Evolutionary conservation across 805 yeast species (phyloP), one percentile per base, ranked within the genome.

Genomic region (Tetrapisispora namnaoensis): DNA sequence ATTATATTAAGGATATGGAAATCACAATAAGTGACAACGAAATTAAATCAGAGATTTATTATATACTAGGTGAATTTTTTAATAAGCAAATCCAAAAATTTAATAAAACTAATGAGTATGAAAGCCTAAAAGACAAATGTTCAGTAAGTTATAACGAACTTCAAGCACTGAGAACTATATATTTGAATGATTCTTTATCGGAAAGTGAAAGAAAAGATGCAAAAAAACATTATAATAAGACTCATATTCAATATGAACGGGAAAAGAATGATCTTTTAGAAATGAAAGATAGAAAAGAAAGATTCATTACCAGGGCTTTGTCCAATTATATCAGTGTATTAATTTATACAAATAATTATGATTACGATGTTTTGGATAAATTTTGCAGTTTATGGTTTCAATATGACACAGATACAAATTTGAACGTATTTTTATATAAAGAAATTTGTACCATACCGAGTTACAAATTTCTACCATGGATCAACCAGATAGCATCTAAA

Each of bases 371-470:
- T 45, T 68, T 83, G 28, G 95, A 87, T 59, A 77, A 86, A 49
- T 83, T 90, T 52, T 83, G 90, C 63, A 84, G 90, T 0, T 63
- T 91, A 11, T 91, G 97, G 95, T 70, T 91, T 37, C 85, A 82
- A 51, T 74, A 79, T 54, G 72, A 80, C 2, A 60, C 62, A 6
- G 70, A 71, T 34, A 73, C 64, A 1, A 62, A 58, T 0, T 66
- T 84, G 5, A 82, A 78, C 53, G 51, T 49, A 3, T 55, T 66
- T 9, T 68, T 85, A 10, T 57, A 57, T 14, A 55, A 60, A 2
- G 66, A 69, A 4, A 57, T 83, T 2, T 45, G 58, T 0, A 44
- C 45, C 0, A 65, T 86, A 18, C 84, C 95, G 0, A 70, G 76
- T 14, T 70, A 71, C 58, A 82, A 82, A 55, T 77, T 88, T 47